Base-by-base conservation (phyloP, 208 protist species). In the Wallacemonas rigidus region DNA sequence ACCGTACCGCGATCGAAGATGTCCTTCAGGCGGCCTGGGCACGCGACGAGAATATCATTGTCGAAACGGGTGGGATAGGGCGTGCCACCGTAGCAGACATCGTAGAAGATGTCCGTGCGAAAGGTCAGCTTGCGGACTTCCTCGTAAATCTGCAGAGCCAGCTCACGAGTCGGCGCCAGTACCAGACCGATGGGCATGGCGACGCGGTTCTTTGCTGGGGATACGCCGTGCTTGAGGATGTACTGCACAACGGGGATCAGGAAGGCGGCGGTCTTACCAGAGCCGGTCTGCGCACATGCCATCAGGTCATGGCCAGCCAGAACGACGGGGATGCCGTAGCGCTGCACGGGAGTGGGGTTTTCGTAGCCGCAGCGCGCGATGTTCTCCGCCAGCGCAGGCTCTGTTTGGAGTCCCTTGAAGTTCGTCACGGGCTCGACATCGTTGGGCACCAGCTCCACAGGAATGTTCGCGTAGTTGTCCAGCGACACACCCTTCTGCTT, bases 231-330 rank as follows among this genome's bases (percentile, higher is more conserved):
- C 6, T 97, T 80, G 1, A 99, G 83, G 45, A 99, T 96, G 72
- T 98, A 94, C 65, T 92, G 82, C 47, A 99, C 92, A 36, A 98
- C 95, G 38, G 99, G 99, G 4, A 99, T 84, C 2, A 99, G 84
- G 75, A 99, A 99, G 17, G 98, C 98, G 9, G 96, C 98, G 5
- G 99, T 99, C 85, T 99, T 99, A 71, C 98, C 98, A 9, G 97
- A 99, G 61, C 98, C 98, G 9, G 98, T 99, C 88, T 99, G 98
- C 43, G 98, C 98, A 76, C 98, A 99, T 8, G 96, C 97, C 98
- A 99, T 99, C 5, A 99, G 77, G 85, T 99, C 98, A 70, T 97
- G 76, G 36, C 92, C 89, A 12, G 82, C 74, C 2, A 93, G 38
- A 36, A 96, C 91, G 17, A 99, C 98, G 15, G 98, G 98, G 51